Base-by-base conservation (phyloP, 164 flowering plant species). In the Akebia trifoliata region DNA sequence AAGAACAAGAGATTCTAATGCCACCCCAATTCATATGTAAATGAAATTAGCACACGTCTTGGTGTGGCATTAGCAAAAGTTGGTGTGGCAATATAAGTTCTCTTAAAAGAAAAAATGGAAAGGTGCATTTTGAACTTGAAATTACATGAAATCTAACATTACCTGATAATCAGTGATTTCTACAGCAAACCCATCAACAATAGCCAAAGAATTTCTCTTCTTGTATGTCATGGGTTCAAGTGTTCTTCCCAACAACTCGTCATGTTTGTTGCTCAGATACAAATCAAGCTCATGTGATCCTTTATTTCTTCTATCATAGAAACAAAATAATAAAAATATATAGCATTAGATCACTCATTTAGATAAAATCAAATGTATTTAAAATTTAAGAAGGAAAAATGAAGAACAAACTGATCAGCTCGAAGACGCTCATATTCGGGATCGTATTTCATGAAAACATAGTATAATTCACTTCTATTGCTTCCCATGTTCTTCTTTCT, bases 401-500 rank as follows among this genome's bases (percentile, higher is more conserved):
- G 0, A 42, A 18, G 50, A 53, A 15, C 17, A n/a, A 32, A 83
- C 96, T 81, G 67, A 60, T 78, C 68, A 17, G 86, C 70, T 61
- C 73, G 79, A 54, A 85, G 96, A 39, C 85, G 88, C 56, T 85
- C 82, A 40, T 83, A 88, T 45, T 85, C 78, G 2, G 90, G 88
- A 73, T 88, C 96, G 36, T 74, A 88, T 45, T 84, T 78, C 93
- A 88, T 79, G 88, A 88, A 88, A 18, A 85, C 96, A 56, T 80
- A 88, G 66, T 82, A 75, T 15, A 74, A 60, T 60, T 83, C 81
- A 14, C 29, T 53, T 38, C 32, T 44, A 21, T 5, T 30, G 34
- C 46, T 47, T 29, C 28, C 42, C 60, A 44, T 55, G 15, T 22
- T 2, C 40, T 12, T 28, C 36, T 29, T 30, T 31, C 11, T 6